Percentiles rank a stretch among this genome's conserved stretches.
phyloP scores from a whole-genome alignment of 805 yeast genomes.

The Nakazawaea wickerhamii region DNA sequence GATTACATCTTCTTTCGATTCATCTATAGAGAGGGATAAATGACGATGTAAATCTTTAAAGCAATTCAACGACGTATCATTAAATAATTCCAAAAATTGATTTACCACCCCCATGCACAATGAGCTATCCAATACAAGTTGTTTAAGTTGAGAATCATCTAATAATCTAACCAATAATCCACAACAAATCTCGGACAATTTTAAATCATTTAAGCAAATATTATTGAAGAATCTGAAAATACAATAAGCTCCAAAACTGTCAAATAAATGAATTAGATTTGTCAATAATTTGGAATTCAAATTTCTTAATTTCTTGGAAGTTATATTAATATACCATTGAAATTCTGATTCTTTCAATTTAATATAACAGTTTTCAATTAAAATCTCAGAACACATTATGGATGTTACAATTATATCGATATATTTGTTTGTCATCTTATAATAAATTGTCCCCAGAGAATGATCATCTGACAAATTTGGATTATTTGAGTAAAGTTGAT shows the following conservation, averaged over 20 bases:
- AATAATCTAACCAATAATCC: conserved; percentile 20
- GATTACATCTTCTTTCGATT: neutral
- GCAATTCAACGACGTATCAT: conserved; percentile 25
- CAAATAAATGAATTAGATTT: conserved; percentile 20
- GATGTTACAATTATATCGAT: conserved; percentile 20
- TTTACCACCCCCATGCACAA: conserved; percentile 24
- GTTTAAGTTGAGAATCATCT: conserved; percentile 11
- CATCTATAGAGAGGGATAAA: neutral
- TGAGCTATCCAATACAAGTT: conserved; percentile 12
- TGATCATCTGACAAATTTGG: neutral
- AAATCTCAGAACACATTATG: conserved; percentile 18
- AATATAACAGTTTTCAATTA: conserved; percentile 16
- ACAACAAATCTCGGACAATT: conserved; percentile 23
- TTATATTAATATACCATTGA: neutral
- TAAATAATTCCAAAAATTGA: conserved; percentile 28
- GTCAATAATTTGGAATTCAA: conserved; percentile 18
- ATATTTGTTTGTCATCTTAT: conserved; percentile 21
- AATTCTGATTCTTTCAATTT: neutral
- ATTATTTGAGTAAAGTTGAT: too few relatives aligned
- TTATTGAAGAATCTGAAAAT: conserved; percentile 31
- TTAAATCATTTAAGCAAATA: conserved; percentile 29
- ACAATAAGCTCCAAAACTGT: conserved; percentile 34
- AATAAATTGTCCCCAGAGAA: too few relatives aligned
- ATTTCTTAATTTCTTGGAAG: conserved; percentile 5
- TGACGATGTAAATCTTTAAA: conserved; percentile 19